These are phyloP conservation scores for Blepharisma stoltei DNA, from an alignment of 73 alveolate genomes.

Conservation along the genomic window DNA sequence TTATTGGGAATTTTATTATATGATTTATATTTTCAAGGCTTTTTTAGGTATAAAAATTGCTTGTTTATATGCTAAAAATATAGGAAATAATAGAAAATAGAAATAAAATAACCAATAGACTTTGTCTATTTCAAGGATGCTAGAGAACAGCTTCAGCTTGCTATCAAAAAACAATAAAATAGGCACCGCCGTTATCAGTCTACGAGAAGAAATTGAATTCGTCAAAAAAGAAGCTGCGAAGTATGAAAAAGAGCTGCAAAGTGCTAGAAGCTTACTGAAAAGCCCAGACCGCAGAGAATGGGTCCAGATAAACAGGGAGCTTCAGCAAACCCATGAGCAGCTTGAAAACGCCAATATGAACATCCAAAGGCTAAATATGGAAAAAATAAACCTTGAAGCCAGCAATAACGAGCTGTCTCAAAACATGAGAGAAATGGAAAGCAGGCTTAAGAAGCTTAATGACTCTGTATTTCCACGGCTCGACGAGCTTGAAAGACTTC, in stretches of 20 bases:
- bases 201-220: slow-evolving; percentile 62
- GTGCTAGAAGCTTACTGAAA: slow-evolving; percentile 39
- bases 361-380: slow-evolving; percentile 31
- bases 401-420: slow-evolving; percentile 37
- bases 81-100: slow-evolving; percentile 58
- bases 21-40: too few species aligned
- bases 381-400: slow-evolving; percentile 38
- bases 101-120: slow-evolving; percentile 53
- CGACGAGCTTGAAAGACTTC: slow-evolving; percentile 52
- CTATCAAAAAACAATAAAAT: slow-evolving; percentile 37
- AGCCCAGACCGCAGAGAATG: slow-evolving; percentile 39
- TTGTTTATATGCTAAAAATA: too few species aligned
- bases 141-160: slow-evolving; percentile 15
- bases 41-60: too few species aligned
- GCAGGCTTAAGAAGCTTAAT: slow-evolving; percentile 43
- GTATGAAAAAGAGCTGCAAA: slow-evolving; percentile 46
- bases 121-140: slow-evolving; percentile 42
- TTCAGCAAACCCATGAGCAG: slow-evolving; percentile 41
- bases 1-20: too few species aligned
- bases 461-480: slow-evolving; percentile 61
- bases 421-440: slow-evolving; percentile 43
- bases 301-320: slow-evolving; percentile 38
- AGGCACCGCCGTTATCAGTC: slow-evolving; percentile 50
- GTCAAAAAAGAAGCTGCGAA: slow-evolving; percentile 42
- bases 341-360: slow-evolving; percentile 26